A percentile compares a stretch with the other conserved stretches of the same genome.
These are phyloP conservation scores for Aureobasidium sp. DNA, from an alignment of 2,329 filamentous ascomycete species.

Conservation along the genomic window DNA sequence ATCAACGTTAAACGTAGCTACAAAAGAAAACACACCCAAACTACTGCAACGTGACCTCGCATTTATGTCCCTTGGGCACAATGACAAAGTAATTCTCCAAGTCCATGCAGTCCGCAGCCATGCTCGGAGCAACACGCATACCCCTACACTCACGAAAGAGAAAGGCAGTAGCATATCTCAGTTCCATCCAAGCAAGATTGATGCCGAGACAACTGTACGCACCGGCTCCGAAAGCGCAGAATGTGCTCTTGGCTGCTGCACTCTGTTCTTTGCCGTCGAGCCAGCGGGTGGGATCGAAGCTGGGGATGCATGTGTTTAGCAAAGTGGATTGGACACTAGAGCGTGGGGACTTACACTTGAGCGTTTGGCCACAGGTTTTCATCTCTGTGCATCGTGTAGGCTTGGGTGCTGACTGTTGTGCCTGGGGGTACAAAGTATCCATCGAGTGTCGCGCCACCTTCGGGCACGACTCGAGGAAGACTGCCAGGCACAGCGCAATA, in stretches of 20 bases:
- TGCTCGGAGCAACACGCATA: conserved; percentile 21
- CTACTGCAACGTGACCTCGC: conserved; percentile 28
- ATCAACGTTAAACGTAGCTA: too few relatives aligned
- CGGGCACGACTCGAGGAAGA: conserved; percentile 29
- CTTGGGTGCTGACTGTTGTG: conserved; percentile 31
- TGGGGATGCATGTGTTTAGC: too few relatives aligned
- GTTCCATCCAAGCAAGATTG: conserved; percentile 55
- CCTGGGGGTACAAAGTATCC: conserved; percentile 30
- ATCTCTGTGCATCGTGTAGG: conserved; percentile 33
- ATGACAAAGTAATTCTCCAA: conserved; percentile 39
- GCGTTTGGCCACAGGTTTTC: conserved; percentile 19
- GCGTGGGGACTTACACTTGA: conserved; percentile 9
- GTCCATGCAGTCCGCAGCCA: conserved; percentile 35
- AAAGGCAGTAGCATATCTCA: conserved; percentile 43
- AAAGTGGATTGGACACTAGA: not conserved
- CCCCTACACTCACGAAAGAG: conserved; percentile 44
- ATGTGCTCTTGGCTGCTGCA: conserved; percentile 42
- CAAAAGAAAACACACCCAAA: not conserved
- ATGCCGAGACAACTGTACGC: conserved; percentile 61
- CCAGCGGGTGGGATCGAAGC: conserved; percentile 29
- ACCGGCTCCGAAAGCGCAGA: conserved; percentile 62
- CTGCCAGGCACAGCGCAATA: conserved; percentile 30
- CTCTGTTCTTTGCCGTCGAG: conserved; percentile 19
- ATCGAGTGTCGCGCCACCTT: conserved; percentile 26
- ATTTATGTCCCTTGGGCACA: conserved; percentile 35